Evolutionary conservation across 345 rosid species (phyloP), one percentile per base, ranked within the genome.

Genomic region (Camelina sativa): DNA sequence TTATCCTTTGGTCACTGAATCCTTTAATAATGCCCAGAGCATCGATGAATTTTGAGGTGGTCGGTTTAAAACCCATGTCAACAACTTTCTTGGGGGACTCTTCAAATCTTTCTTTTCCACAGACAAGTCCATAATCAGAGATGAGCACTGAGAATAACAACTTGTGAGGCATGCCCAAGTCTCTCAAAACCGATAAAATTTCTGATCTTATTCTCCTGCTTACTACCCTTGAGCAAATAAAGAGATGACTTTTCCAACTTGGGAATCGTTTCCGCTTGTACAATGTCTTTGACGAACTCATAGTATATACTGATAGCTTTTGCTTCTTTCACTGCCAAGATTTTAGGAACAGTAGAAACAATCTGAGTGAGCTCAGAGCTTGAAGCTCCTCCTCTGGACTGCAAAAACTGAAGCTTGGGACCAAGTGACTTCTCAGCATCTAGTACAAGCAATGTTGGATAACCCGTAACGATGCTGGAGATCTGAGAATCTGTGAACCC

Each of bases 401-500:
- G 11, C 11, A 20, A 75, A 72, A 54, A 25, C 22, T 1, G 0
- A 1, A 76, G 60, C 40, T 81, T 81, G 35, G 81, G 86, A 57
- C 25, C 41, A 38, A 76, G 69, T 6, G 75, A 74, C 20, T 62
- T 67, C 69, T 72, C 66, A 16, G 52, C 19, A 43, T 67, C 32
- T 19, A 8, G 0, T 2, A 22, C 1, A 46, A 84, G 85, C 28
- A 84, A 3, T 2, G 0, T 1, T 1, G 85, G 87, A 1, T 38
- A 50, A 11, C 1, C 8, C 12, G 17, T 20, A 40, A 79, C 48
- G 54, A 64, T 38, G 7, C 1, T 16, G 13, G 52, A 23, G 23
- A 77, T 67, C 11, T 79, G 83, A 69, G 74, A 32, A n/a, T 53
- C 17, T 6, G 65, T 41, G 78, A 78, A 78, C 2, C 77, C 81